Conservation (phyloP, 768 basidiomycete species). For the Amanita thiersii region DNA sequence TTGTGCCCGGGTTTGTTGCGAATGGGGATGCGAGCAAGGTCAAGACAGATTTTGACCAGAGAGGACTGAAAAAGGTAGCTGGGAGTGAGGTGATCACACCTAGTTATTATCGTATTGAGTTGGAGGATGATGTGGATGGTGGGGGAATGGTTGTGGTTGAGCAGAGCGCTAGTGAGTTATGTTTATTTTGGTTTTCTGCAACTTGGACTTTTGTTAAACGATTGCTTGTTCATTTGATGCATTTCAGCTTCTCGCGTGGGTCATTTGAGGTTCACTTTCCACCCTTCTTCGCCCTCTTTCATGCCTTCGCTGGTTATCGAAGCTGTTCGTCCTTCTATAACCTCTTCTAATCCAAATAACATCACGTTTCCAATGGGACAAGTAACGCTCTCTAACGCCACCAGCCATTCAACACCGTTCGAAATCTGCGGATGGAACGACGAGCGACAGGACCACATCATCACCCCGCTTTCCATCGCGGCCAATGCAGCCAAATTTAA, state of each 20-base stretch:
- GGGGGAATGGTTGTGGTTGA: constrained; percentile 48
- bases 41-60: constrained; percentile 45
- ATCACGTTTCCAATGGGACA: constrained; percentile 47
- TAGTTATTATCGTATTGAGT: constrained; percentile 49
- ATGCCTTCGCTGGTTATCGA: constrained; percentile 62
- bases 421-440: constrained; percentile 50
- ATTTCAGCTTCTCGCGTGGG: constrained; percentile 74
- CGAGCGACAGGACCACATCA: constrained; percentile 66
- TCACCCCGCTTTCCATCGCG: constrained; percentile 43
- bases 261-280: constrained; percentile 65
- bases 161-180: constrained; percentile 50
- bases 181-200: not conserved
- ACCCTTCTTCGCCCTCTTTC: constrained; percentile 14
- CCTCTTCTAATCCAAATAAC: constrained; percentile 41
- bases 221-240: too few species aligned
- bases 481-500: constrained; percentile 31
- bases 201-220: too few species aligned
- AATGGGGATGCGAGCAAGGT: constrained; percentile 19
- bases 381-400: constrained; percentile 37
- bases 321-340: constrained; percentile 52
- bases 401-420: constrained; percentile 5
- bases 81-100: constrained; percentile 44
- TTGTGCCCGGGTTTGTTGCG: constrained; percentile 47
- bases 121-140: constrained; percentile 34
- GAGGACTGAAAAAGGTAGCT: constrained; percentile 46